Evolutionary conservation across 352 stramenopile species (phyloP).

Genomic region (Pythium diclinum): DNA sequence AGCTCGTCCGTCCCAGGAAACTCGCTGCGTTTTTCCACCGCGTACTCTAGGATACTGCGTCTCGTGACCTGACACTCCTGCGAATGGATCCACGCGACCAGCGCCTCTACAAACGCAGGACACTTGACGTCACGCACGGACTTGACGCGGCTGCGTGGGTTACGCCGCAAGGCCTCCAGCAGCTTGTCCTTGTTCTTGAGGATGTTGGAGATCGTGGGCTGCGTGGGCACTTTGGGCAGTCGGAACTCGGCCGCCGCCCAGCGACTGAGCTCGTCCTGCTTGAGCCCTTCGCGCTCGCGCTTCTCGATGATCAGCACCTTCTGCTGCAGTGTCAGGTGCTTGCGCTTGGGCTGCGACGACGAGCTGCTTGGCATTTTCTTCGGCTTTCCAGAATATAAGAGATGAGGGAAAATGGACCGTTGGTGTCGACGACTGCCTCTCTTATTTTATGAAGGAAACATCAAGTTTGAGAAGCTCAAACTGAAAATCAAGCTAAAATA

Average conservation of each 20-base stretch:
- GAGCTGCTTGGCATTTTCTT: neutral
- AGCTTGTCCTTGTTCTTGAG: constrained; percentile 21
- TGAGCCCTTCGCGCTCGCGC: constrained; percentile 19
- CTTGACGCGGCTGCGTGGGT: constrained; percentile 15
- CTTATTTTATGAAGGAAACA: neutral
- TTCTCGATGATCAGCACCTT: constrained; percentile 23
- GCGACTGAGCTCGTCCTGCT: constrained; percentile 19
- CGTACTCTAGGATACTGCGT: constrained; percentile 6
- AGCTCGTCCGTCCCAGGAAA: constrained; percentile 10
- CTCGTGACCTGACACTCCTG: neutral
- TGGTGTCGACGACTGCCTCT: neutral
- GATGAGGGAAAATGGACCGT: constrained; percentile 4
- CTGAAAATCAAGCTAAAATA: no score
- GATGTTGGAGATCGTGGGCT: constrained; percentile 23
- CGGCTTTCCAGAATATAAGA: neutral
- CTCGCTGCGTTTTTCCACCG: neutral
- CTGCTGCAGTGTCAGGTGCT: constrained; percentile 21
- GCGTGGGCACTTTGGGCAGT: constrained; percentile 16
- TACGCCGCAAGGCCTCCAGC: constrained; percentile 13
- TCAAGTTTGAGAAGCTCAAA: neutral
- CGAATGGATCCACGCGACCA: constrained; percentile 9
- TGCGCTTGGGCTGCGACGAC: neutral
- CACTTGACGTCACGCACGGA: constrained; percentile 15
- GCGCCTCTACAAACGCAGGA: constrained; percentile 5
- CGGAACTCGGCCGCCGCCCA: constrained; percentile 15